Evolutionary conservation across 371 early-diverging fungal genomes (phyloP), one percentile per base, ranked within the genome.

Genomic region (Mortierella sp.): DNA sequence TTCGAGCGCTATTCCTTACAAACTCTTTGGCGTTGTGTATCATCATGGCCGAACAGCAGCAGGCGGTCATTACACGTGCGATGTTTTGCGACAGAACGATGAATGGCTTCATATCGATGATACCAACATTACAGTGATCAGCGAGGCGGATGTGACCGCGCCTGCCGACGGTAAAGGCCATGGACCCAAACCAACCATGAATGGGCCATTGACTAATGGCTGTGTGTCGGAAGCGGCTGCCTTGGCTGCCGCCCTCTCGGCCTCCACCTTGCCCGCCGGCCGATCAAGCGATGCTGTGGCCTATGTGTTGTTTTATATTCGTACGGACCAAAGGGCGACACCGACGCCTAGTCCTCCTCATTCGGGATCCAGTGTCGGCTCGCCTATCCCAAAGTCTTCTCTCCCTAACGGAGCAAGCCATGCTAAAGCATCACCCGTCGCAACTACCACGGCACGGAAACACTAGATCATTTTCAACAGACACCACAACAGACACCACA

Each of bases 1-100:
- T 8, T 49, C 66, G 3, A 71, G 68, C 27, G 78, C 84, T 6
- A 65, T 83, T 41, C 82, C 81, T 1, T 88, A 88, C 60, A 80
- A 86, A 62, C 81, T 88, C 13, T 86, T 87, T 82, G 89, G 89
- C 41, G 96, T 96, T 47, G 94, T 99, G 9, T 95, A 98, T 80
- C 99, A 99, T 81, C 99, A 97, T 78, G 98, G 99, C 16, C 79
- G 83, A 57, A 84, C 85, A 27, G 94, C 97, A 27, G 89, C 87
- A 13, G 98, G 96, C 41, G 99, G 99, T 7, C 99, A 99, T 76
- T 99, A 99, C 81, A 99, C 98, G 4, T 96, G 96, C 82, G 95
- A 95, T 81, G 88, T 99, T 24, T 73, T 78, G 58, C 83, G 92
- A 62, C 82, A 87, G 26, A 84, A 86, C 61, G 87, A 87, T 39